phyloP scores from a whole-genome alignment of 495 filamentous ascomycete genomes.

The Thozetella sp. region DNA sequence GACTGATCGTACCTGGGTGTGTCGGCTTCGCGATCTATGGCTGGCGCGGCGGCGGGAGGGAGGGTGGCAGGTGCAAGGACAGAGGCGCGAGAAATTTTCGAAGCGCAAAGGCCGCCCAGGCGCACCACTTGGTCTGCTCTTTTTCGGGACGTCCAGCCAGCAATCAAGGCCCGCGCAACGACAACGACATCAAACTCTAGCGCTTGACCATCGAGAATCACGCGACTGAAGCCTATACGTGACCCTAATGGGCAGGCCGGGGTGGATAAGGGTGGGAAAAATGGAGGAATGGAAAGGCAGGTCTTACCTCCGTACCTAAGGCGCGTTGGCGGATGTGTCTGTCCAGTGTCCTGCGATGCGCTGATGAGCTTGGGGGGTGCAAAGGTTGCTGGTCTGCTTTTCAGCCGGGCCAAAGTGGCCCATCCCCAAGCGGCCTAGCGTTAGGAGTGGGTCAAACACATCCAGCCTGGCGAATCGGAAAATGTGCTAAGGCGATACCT shows the following conservation, averaged over 20 bases:
- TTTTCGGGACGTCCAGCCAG: constrained; percentile 14
- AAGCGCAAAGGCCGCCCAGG: constrained; percentile 14
- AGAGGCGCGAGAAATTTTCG: constrained; percentile 32
- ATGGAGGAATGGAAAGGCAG: constrained; percentile 30
- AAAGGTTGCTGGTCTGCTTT: constrained; percentile 12
- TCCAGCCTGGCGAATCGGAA: constrained; percentile 16
- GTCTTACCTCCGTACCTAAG: constrained; percentile 39
- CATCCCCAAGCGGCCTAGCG: constrained; percentile 17
- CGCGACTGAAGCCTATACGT: constrained; percentile 24
- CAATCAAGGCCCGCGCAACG: constrained; percentile 23
- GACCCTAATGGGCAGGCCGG: constrained; percentile 27
- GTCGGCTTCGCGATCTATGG: constrained; percentile 17
- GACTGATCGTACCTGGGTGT: constrained; percentile 6
- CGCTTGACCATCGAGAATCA: constrained; percentile 23
- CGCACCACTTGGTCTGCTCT: not conserved
- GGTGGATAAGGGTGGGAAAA: constrained; percentile 29
- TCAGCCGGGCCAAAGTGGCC: constrained; percentile 22
- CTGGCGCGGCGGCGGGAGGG: constrained; percentile 5
- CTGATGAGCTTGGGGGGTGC: constrained; percentile 7
- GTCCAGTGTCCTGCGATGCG: constrained; percentile 28
- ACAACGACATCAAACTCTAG: constrained; percentile 19
- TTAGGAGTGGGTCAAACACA: constrained; percentile 13
- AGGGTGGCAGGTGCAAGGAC: constrained; percentile 14
- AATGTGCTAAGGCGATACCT: constrained; percentile 6
- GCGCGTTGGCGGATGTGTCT: constrained; percentile 28